Evolutionary conservation across 257 asterid species (phyloP), one percentile per base, ranked within the genome.

Genomic region (Anisodus acutangulus): DNA sequence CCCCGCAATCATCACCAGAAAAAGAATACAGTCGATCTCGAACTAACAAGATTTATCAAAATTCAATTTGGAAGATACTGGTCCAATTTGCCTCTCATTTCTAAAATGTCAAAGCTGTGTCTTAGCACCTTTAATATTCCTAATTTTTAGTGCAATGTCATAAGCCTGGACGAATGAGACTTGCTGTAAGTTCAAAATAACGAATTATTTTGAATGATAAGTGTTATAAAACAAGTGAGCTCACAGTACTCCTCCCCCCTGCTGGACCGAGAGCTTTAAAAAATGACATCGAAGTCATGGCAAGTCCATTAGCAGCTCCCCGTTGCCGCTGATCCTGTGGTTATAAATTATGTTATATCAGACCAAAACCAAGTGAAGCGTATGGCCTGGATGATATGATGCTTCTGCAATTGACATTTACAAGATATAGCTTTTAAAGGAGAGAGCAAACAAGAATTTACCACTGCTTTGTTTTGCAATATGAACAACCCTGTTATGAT

Each of bases 211-310:
- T 41, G 45, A 41, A 41, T 41, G 45, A 5, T 41, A 1, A 41
- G 67, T 6, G 31, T 59, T 59, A 1, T 0, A 7, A 16, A 57
- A 13, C 67, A 82, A 86, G 45, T 88, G 10, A 74, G 91, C 98
- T 91, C 86, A 95, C 98, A 93, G 8, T 83, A 92, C 87, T 81
- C 98, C 98, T 19, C 95, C 98, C 22, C 88, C 94, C 26, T 13
- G 97, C 98, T 49, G 98, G 98, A 60, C 98, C 98, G 2, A 89
- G 68, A 37, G 96, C 91, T 90, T 93, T 95, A 53, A 90, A 91
- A n/a, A 93, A 88, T n/a, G 98, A 95, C 98, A 95, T 95, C 49
- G 91, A 90, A 4, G 98, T 85, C 97, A 95, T 93, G 69, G 98
- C 89, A 89, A 95, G 86, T 80, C 97, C 98, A 84, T 95, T 93